Base-by-base conservation (phyloP, 2,329 filamentous ascomycete genomes). In the Alternaria infectoria region DNA sequence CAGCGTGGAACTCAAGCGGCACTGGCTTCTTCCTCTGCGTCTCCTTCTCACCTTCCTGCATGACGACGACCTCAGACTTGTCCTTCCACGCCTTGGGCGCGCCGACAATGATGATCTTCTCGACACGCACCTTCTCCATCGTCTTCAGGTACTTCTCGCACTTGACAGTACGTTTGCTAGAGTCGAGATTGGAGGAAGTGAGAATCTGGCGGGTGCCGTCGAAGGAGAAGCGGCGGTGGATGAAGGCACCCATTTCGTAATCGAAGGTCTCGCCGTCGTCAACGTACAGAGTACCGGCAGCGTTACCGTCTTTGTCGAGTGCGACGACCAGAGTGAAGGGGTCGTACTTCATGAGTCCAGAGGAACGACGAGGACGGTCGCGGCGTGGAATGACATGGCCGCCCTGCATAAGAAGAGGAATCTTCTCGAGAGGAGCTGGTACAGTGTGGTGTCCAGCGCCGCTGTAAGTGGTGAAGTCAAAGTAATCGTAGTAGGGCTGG, bases 221-320 rank as follows among this genome's bases (percentile, higher is more conserved):
- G 64, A 94, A 91, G 23, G 83, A 83, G 81, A 99, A 97, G 64
- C 84, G 86, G 62, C 93, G 92, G 82, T 97, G 90, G 71, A 98
- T 94, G 80, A 91, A 97, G 65, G 93, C 93, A 11, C 94, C 95
- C 67, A 89, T 84, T 79, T 96, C 85, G 76, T 92, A 93, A 59
- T 97, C 93, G 70, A 94, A 99, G 1, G 91, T 92, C 80, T 98
- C 94, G 51, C 96, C 96, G 69, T 99, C 96, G 75, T 99, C 96
- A 28, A 93, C 85, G 75, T 99, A 99, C 8, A 99, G 83, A 52
- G 91, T 90, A 26, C 96, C 96, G 51, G 90, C 87, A 0, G 95
- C 93, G 72, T 90, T 88, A 57, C 91, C 89, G 30, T 87, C 84
- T 69, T 88, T 87, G 69, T 88, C 84, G 15, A 96, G 84, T 0